Evolutionary conservation across 225 moss, liverwort and hornwort species (phyloP), one percentile per base, ranked within the genome.

Genomic region (Sphagnum tenellum): DNA sequence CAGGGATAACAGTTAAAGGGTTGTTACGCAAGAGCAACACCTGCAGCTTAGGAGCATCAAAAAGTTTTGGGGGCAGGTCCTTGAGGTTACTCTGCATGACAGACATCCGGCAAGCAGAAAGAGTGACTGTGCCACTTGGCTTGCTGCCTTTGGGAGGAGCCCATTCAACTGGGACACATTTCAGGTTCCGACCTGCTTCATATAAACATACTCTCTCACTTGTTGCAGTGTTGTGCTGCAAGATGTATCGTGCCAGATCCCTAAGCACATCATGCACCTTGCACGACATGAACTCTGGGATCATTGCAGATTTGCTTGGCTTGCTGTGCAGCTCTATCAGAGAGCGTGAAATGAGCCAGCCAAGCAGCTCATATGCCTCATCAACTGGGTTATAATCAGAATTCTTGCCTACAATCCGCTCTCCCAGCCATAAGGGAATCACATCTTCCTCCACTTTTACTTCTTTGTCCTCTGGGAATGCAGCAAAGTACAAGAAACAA

Each of bases 211-310:
- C 48, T 61, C 73, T 44, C 66, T 71, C 14, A 48, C 64, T 6
- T 0, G 62, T 3, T 52, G 61, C 4, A 0, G 45, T 5, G 3
- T 77, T 59, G 57, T 71, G 73, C 57, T 77, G 70, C 13, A 81
- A 50, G 5, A 71, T 77, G 65, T 77, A 5, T 59, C 77, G 81
- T 10, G 60, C 64, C 53, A 77, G n/a, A 46, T 81, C 77, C 44
- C 81, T 71, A 8, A 81, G 64, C 70, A 81, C 81, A 63, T 81
- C 81, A 50, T 81, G 81, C 67, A 81, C 55, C 46, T 71, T 77
- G 64, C 66, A 81, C 0, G 0, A 60, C 68, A 81, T 55, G 50
- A 70, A 68, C 1, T 57, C 4, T 56, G 48, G 6, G 2, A 0
- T 0, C 5, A 44, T 9, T 11, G 0, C 0, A 12, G 3, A 4